A percentile compares a stretch with the other conserved stretches of the same genome.
Evolutionary conservation across 202 grass and related monocot genomes (phyloP).

Genomic region (Schoenoplectus tabernaemontani): DNA sequence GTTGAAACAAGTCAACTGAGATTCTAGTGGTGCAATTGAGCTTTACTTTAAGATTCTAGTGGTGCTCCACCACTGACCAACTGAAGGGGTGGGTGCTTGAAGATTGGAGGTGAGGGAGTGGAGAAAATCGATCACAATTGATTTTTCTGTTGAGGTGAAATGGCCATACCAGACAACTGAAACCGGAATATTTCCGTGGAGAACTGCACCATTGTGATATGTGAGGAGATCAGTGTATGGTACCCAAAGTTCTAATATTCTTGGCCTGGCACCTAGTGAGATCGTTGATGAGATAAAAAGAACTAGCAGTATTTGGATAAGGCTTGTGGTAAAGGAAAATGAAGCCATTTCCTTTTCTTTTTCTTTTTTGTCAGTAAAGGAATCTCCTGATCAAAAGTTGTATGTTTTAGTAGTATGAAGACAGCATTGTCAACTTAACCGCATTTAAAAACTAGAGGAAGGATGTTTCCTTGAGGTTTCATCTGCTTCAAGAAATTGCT

Average conservation of each 20-base stretch:
- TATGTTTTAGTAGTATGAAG: slow-evolving; percentile 1
- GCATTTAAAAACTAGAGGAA: neutral
- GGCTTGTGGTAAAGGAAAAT: neutral
- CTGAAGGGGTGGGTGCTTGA: slow-evolving; percentile 40
- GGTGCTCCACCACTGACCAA: slow-evolving; percentile 57
- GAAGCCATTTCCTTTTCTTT: slow-evolving; percentile 23
- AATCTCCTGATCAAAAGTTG: neutral
- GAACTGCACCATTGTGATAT: slow-evolving; percentile 40
- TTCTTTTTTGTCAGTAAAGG: neutral
- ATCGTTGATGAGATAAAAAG: neutral
- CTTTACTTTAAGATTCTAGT: slow-evolving; percentile 24
- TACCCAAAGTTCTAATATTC: slow-evolving; percentile 11
- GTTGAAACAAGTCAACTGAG: neutral
- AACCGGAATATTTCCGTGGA: slow-evolving; percentile 56
- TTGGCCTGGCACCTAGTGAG: neutral
- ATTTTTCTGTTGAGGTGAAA: slow-evolving; percentile 46
- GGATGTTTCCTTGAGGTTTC: slow-evolving; percentile 20
- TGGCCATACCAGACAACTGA: slow-evolving; percentile 64
- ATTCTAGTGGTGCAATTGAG: slow-evolving; percentile 22
- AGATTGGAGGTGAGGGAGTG: slow-evolving; percentile 34
- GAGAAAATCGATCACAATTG: slow-evolving; percentile 69
- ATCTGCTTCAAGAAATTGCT: neutral
- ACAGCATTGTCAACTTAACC: slow-evolving; percentile 11
- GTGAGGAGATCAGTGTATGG: slow-evolving; percentile 12
- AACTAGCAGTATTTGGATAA: slow-evolving; percentile 11